phyloP scores from a whole-genome alignment of 108 stramenopile species.

The Stephanodiscus triporus region DNA sequence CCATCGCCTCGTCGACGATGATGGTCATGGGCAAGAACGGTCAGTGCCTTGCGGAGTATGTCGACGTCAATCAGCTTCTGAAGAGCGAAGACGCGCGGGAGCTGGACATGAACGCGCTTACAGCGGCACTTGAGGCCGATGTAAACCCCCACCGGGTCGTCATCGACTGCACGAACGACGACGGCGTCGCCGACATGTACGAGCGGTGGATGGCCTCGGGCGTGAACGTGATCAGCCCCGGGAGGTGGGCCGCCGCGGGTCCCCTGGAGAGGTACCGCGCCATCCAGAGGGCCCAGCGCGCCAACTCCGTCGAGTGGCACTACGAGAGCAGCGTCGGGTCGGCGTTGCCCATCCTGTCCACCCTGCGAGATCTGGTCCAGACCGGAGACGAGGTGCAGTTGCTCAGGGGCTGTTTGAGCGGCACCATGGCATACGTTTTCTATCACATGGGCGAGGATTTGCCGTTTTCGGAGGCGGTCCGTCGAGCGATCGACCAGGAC shows the following conservation, averaged over 20 bases:
- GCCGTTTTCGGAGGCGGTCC: conserved; percentile 67
- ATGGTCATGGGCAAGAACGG: conserved; percentile 63
- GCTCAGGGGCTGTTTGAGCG: conserved; percentile 72
- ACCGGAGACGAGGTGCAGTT: conserved; percentile 68
- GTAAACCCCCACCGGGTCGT: conserved; percentile 82
- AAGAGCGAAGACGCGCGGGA: conserved; percentile 51
- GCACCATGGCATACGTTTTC: conserved; percentile 79
- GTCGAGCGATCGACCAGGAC: conserved; percentile 60
- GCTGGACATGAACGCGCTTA: conserved; percentile 60
- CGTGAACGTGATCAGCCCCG: conserved; percentile 76
- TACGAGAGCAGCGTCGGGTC: conserved; percentile 83
- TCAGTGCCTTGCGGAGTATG: conserved; percentile 45
- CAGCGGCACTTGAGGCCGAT: conserved; percentile 61
- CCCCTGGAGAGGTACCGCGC: conserved; percentile 67
- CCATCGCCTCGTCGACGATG: conserved; percentile 59
- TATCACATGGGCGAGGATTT: conserved; percentile 47
- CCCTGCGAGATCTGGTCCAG: conserved; percentile 69
- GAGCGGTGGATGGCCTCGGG: conserved; percentile 69
- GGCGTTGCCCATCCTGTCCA: conserved; percentile 76
- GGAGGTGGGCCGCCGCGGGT: conserved; percentile 63
- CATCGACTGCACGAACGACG: conserved; percentile 77
- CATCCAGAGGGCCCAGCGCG: conserved; percentile 53
- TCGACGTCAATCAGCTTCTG: conserved; percentile 44
- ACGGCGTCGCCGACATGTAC: conserved; percentile 63
- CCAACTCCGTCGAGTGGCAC: conserved; percentile 61